phyloP scores from a whole-genome alignment of 2,329 filamentous ascomycete genomes.

The Trichoderma endophyticum region DNA sequence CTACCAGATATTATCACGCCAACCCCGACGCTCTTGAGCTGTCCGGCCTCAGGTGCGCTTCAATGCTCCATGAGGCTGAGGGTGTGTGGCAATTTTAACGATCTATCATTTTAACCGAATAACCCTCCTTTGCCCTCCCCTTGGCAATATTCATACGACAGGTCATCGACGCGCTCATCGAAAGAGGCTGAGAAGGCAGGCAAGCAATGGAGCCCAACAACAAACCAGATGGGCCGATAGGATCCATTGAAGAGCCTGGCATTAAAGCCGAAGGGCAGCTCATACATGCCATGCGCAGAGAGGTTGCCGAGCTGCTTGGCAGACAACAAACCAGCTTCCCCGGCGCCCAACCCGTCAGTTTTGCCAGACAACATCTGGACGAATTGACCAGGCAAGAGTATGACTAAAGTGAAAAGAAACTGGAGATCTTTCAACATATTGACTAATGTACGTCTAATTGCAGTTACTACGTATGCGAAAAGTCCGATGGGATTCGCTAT shows the following conservation, averaged over 20 bases:
- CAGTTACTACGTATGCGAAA: conserved; percentile 95
- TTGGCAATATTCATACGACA: neutral
- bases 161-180: neutral
- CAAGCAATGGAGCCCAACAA: conserved; percentile 28
- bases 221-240: conserved; percentile 37
- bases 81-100: neutral
- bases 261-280: conserved; percentile 62
- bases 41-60: neutral
- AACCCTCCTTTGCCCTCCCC: neutral
- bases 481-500: conserved; percentile 93
- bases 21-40: neutral
- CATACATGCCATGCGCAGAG: conserved; percentile 60
- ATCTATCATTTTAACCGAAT: neutral
- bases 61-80: neutral
- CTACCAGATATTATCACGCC: neutral
- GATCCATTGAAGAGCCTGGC: conserved; percentile 59
- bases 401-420: conserved; percentile 23
- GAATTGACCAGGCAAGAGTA: conserved; percentile 78
- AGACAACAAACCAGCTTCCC: conserved; percentile 71
- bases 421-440: neutral
- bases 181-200: neutral
- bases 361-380: conserved; percentile 74
- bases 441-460: neutral
- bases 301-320: conserved; percentile 73
- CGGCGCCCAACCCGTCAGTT: conserved; percentile 91